Evolutionary conservation across 1,139 yeast genomes (phyloP), one percentile per base, ranked within the genome.

Genomic region (Kluyveromyces sp.): DNA sequence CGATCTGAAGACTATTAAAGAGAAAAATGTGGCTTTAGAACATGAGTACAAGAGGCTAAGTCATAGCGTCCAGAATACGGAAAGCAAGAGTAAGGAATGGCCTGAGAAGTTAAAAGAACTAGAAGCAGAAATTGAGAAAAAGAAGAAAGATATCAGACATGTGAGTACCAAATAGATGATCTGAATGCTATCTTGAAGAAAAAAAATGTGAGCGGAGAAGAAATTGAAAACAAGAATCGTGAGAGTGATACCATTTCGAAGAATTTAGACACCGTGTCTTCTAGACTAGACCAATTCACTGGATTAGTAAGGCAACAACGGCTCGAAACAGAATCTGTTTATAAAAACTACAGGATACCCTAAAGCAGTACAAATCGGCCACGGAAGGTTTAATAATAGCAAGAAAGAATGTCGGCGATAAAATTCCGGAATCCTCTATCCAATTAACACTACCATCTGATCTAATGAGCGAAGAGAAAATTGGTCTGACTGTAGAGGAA

Each of bases 31-130:
- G 48, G 88, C 88, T 0, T 67, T 89, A 48, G 84, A 83, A 55
- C 78, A 79, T 49, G 97, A 89, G 65, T 70, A 83, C 39, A 69
- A 71, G 41, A 84, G 84, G 61, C 84, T 86, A 60, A 75, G 78
- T 56, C 83, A 79, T 25, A 86, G 84, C 59, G 80, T 85, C 43
- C 80, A 79, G 42, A 72, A 79, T 7, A 81, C 85, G 77, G 79
- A 81, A 53, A 68, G 72, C 33, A 72, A 87, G 48, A 83, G 82
- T 56, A 59, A 66, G 4, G 81, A 80, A 60, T 84, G 95, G 94
- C 70, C 74, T 2, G 68, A 69, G 30, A 75, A 78, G 37, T 61
- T 84, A 45, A 70, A 71, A 27, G 78, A 79, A 54, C 75, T 84
- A 48, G 69, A 72, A 33, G 66, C 64, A 7, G 94, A 84, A 58